A percentile compares a stretch with the other conserved stretches of the same genome.
phyloP scores from a whole-genome alignment of 352 stramenopile species.

The Blastocystis hominis region DNA sequence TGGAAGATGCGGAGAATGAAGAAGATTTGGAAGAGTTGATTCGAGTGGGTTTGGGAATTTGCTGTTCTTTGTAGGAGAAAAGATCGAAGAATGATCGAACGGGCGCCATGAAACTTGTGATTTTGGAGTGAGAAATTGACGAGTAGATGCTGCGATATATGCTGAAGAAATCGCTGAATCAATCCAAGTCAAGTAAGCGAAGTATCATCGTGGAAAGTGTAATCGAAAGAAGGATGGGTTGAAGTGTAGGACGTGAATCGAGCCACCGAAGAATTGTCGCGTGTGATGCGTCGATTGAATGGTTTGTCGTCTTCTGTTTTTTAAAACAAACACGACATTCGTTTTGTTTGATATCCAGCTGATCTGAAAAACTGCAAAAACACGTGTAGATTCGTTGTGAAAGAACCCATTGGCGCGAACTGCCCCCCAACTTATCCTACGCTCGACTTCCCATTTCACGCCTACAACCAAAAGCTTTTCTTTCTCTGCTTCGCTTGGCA shows the following conservation, averaged over 20 bases:
- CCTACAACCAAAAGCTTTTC: neutral
- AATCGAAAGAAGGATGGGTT: neutral
- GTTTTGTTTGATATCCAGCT: neutral
- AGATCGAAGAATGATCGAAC: slow-evolving; percentile 1
- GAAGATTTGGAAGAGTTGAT: neutral
- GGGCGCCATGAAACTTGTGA: slow-evolving; percentile 29
- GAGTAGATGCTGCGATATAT: slow-evolving; percentile 48
- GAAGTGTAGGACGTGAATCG: neutral
- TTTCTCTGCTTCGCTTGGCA: neutral
- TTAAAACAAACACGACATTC: neutral
- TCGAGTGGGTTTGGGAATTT: neutral
- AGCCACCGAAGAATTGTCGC: neutral
- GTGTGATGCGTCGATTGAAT: neutral
- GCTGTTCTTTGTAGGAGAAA: neutral
- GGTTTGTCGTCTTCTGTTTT: neutral
- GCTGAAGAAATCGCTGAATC: neutral
- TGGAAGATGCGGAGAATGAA: neutral
- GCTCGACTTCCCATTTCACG: neutral
- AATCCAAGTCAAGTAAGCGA: neutral
- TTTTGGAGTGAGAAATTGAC: neutral
- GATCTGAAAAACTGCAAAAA: neutral
- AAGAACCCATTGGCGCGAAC: neutral
- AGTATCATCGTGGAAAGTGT: slow-evolving; percentile 43
- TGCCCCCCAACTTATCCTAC: neutral
- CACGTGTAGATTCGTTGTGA: neutral